Conservation (phyloP, 2,329 filamentous ascomycete genomes). For the Xylaria hypoxylon region DNA sequence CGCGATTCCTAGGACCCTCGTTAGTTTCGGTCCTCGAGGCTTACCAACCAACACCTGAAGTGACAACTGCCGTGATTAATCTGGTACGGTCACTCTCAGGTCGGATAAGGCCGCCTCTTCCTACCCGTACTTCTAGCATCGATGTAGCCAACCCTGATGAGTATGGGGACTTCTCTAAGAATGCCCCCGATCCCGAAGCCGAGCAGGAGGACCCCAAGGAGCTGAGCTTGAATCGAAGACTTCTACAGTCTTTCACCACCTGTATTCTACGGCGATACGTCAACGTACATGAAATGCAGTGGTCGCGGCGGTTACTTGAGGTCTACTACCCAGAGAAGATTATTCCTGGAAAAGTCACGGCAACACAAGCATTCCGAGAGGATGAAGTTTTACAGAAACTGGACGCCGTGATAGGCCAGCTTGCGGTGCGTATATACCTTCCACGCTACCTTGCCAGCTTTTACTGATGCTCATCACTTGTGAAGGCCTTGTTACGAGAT, state of each 20-base stretch:
- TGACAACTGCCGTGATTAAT: slow-evolving; percentile 76
- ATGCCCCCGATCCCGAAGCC: slow-evolving; percentile 72
- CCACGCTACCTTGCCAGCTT: background rate
- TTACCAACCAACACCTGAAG: slow-evolving; percentile 73
- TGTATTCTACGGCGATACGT: slow-evolving; percentile 81
- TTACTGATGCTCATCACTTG: slow-evolving; percentile 1
- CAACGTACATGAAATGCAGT: slow-evolving; percentile 68
- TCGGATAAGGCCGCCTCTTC: slow-evolving; percentile 72
- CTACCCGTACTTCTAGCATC: slow-evolving; percentile 68
- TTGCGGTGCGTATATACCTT: slow-evolving; percentile 64
- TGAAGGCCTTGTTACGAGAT: slow-evolving; percentile 71
- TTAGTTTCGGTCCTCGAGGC: slow-evolving; percentile 76
- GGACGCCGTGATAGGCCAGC: slow-evolving; percentile 76
- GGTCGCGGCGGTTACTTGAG: slow-evolving; percentile 75
- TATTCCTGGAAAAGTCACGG: slow-evolving; percentile 70
- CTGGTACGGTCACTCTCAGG: slow-evolving; percentile 77
- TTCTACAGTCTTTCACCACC: slow-evolving; percentile 82
- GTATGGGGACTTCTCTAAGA: slow-evolving; percentile 65
- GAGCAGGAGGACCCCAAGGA: slow-evolving; percentile 68
- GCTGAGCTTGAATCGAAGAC: slow-evolving; percentile 68
- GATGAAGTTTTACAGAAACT: slow-evolving; percentile 70
- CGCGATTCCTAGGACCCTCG: slow-evolving; percentile 81
- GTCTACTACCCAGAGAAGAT: slow-evolving; percentile 73
- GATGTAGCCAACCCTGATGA: slow-evolving; percentile 66
- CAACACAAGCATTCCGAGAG: slow-evolving; percentile 73